These are phyloP conservation scores for Seiridium unicorne DNA, from an alignment of 2,329 filamentous ascomycete genomes.

Conservation along the genomic window DNA sequence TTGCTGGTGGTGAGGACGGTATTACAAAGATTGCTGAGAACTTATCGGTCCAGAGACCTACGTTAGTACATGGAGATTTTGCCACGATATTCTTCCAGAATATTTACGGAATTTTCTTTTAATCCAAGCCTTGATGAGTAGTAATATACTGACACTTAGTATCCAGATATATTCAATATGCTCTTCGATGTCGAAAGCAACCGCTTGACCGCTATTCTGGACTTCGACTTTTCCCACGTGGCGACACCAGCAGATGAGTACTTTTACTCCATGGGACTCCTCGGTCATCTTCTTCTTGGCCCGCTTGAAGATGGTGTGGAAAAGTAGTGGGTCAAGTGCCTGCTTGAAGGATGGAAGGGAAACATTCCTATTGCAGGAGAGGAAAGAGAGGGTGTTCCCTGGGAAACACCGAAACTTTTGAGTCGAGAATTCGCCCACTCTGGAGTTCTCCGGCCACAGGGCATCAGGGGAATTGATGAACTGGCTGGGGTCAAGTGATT, in stretches of 20 bases:
- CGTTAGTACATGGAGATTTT: slow-evolving; percentile 3
- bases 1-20: background rate
- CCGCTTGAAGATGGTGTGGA: background rate
- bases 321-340: background rate
- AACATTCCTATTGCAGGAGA: background rate
- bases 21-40: background rate
- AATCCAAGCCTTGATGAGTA: no score
- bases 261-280: background rate
- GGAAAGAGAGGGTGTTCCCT: background rate
- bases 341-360: background rate
- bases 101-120: no score
- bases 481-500: background rate
- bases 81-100: background rate
- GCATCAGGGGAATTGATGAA: background rate
- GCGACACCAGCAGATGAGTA: slow-evolving; percentile 1
- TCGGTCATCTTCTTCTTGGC: background rate
- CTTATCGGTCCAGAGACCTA: background rate
- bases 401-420: background rate
- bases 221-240: background rate
- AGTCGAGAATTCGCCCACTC: background rate
- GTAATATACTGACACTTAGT: background rate
- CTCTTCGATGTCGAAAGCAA: background rate
- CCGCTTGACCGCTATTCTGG: background rate
- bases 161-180: background rate
- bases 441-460: background rate